phyloP scores from a whole-genome alignment of 345 rosid genomes.

The Microthlaspi erraticum region DNA sequence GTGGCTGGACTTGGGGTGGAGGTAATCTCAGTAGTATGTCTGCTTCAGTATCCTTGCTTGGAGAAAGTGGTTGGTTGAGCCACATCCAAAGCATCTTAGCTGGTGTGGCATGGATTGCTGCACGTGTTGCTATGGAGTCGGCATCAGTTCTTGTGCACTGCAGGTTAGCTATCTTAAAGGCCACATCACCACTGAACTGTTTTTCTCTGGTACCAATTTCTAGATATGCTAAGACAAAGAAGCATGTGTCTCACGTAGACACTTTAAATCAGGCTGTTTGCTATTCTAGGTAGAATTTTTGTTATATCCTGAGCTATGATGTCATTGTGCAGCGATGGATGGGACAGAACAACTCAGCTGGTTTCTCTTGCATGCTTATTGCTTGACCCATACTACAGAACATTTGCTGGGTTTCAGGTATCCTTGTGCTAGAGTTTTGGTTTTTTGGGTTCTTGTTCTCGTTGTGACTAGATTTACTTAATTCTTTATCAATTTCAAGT shows the following conservation, averaged over 20 bases:
- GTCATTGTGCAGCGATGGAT: conserved; percentile 80
- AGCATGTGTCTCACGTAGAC: conserved; percentile 28
- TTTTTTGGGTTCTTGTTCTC: conserved; percentile 23
- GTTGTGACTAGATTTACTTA: conserved; percentile 22
- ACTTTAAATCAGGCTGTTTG: conserved; percentile 16
- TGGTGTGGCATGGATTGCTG: conserved; percentile 99
- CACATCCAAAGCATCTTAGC: conserved; percentile 96
- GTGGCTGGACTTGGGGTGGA: conserved; percentile 99
- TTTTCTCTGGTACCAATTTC: conserved; percentile 25
- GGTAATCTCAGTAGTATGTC: conserved; percentile 99
- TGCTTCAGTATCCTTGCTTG: conserved; percentile 96
- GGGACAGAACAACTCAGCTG: conserved; percentile 99
- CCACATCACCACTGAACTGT: conserved; percentile 13
- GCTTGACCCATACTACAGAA: conserved; percentile 96
- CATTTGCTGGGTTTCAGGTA: conserved; percentile 97
- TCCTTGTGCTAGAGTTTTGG: conserved; percentile 20
- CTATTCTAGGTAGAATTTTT: conserved; percentile 26
- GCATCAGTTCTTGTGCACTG: conserved; percentile 98
- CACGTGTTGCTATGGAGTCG: conserved; percentile 86
- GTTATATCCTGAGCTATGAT: conserved; percentile 23
- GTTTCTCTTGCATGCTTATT: conserved; percentile 89
- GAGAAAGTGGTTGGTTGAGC: conserved; percentile 97
- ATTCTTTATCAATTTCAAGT: conserved; percentile 14
- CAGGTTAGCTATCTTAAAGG: conserved; percentile 60
- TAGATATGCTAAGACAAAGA: conserved; percentile 22